Evolutionary conservation across 495 filamentous ascomycete species (phyloP), one percentile per base, ranked within the genome.

Genomic region (Lepraria neglecta): DNA sequence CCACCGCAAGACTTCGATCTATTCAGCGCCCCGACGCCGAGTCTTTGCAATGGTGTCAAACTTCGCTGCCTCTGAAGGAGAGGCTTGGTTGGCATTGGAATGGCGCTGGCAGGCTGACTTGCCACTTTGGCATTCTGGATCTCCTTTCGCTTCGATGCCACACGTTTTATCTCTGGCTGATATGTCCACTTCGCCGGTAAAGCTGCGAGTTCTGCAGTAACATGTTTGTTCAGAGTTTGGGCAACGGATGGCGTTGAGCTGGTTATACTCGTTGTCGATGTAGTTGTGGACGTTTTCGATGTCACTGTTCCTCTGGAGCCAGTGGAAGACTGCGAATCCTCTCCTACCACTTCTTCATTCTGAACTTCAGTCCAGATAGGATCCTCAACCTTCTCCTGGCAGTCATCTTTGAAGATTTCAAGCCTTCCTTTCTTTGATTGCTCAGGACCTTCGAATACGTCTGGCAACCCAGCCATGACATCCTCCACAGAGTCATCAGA

Each of bases 141-240:
- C 17, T 42, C 19, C 24, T 24, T 58, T 47, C n/a, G 51, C 58
- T 56, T 48, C n/a, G 47, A 40, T 44, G 12, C 27, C 21, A 59
- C 24, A n/a, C n/a, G 19, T 44, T 27, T 43, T 40, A 50, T 19
- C 57, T 45, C 43, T 43, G 51, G 43, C 17, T 30, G 56, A 50
- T 54, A 65, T 56, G 9, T 68, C 50, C 19, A 72, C 35, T 40
- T 47, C 51, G 60, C 54, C 31, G 55, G 76, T 71, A 30, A 68
- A 30, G 52, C 68, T 66, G 21, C 69, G 64, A 51, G 62, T 24
- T 68, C 64, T 91, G 89, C 70, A 87, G 94, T 67, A 90, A 96
- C 73, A 84, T 96, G 81, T 90, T 91, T 47, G 85, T 97, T 67
- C 82, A 83, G 46, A 95, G 94, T 73, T 75, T 96, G 17, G 57